phyloP scores from a whole-genome alignment of 495 filamentous ascomycete genomes.

The Neurospora discreta region DNA sequence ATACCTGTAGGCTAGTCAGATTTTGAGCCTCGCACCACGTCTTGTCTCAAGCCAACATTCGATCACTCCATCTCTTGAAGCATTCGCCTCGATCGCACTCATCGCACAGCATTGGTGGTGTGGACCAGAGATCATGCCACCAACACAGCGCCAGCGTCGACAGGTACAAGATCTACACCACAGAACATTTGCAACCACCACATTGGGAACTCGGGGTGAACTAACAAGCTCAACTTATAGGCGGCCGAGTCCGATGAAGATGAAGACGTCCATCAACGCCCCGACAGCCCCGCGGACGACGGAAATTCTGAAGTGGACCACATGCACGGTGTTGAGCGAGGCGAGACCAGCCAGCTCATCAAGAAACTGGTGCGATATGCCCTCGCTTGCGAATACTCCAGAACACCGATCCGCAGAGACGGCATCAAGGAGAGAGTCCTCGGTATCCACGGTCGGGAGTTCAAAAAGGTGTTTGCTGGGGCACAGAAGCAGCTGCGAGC shows the following conservation, averaged over 20 bases:
- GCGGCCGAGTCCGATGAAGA: constrained; percentile 13
- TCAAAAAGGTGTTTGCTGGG: constrained; percentile 56
- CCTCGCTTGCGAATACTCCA: constrained; percentile 76
- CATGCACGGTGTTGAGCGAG: constrained; percentile 25
- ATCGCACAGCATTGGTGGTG: not conserved
- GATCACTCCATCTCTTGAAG: not conserved
- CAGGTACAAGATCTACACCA: not conserved
- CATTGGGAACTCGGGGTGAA: not conserved
- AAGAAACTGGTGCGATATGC: constrained; percentile 91
- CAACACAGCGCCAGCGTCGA: constrained; percentile 1
- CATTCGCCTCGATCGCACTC: not conserved
- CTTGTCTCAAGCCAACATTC: not conserved
- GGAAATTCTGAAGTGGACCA: constrained; percentile 28
- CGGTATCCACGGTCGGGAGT: constrained; percentile 43
- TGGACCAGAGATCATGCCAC: not conserved
- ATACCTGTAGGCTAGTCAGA: not conserved
- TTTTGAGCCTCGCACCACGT: not conserved
- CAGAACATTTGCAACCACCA: not conserved
- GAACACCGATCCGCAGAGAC: constrained; percentile 60
- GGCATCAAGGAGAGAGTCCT: constrained; percentile 70
- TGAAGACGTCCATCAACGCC: constrained; percentile 10
- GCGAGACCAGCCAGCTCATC: constrained; percentile 47
- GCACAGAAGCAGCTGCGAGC: constrained; percentile 53
- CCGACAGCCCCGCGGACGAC: constrained; percentile 4
- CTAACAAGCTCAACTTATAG: not conserved